Conservation (phyloP, 2,329 filamentous ascomycete species). For the Fusarium sp. region DNA sequence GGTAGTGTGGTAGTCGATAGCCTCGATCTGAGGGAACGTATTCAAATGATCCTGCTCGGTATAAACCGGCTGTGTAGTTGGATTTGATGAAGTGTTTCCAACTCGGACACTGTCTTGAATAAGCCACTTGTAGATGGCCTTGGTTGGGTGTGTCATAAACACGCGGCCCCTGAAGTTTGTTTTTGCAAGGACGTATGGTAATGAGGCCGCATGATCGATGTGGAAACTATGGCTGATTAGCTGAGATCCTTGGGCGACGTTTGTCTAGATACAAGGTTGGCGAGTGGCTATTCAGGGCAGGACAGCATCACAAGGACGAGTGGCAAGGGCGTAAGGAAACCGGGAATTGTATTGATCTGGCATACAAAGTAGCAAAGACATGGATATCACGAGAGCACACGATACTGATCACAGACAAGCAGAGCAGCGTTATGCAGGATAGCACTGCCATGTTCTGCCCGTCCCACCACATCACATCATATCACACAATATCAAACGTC, state of each 20-base stretch:
- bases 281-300: slow-evolving; percentile 34
- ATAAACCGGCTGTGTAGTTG: slow-evolving; percentile 80
- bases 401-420: slow-evolving; percentile 24
- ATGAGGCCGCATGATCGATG: slow-evolving; percentile 96
- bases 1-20: slow-evolving; percentile 97
- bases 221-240: slow-evolving; percentile 77
- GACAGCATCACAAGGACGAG: slow-evolving; percentile 43
- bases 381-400: slow-evolving; percentile 41
- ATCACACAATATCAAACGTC: slow-evolving; percentile 36
- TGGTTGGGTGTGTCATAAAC: slow-evolving; percentile 99
- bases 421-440: not conserved
- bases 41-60: slow-evolving; percentile 95
- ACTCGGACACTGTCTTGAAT: slow-evolving; percentile 97
- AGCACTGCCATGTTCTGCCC: slow-evolving; percentile 15
- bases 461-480: slow-evolving; percentile 41
- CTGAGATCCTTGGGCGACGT: slow-evolving; percentile 25
- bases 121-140: slow-evolving; percentile 99
- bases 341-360: slow-evolving; percentile 53
- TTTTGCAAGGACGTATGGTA: slow-evolving; percentile 96
- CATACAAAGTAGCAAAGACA: slow-evolving; percentile 44
- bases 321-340: slow-evolving; percentile 37
- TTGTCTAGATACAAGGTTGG: slow-evolving; percentile 17
- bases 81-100: slow-evolving; percentile 72
- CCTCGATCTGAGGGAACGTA: slow-evolving; percentile 93
- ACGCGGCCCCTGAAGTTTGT: slow-evolving; percentile 97